A percentile compares a stretch with the other conserved stretches of the same genome.
Evolutionary conservation across 768 basidiomycete species (phyloP).

Genomic region (Leccinum sublutescens): DNA sequence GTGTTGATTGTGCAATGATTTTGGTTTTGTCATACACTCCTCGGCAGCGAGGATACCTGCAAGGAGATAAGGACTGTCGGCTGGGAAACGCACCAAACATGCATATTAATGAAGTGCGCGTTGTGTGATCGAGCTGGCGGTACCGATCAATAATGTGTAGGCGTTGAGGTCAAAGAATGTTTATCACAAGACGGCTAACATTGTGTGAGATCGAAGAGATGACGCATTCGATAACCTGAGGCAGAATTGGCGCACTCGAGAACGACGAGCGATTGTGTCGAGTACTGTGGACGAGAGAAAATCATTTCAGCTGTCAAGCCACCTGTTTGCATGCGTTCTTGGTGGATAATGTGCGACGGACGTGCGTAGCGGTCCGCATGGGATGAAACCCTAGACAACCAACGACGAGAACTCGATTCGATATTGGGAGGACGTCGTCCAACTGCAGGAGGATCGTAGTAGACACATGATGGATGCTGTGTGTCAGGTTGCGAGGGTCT

Average conservation of each 20-base stretch:
- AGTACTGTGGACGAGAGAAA: background rate
- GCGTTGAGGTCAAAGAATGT: conserved; percentile 6
- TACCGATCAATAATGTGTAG: conserved; percentile 6
- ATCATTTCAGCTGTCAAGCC: background rate
- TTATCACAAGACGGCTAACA: background rate
- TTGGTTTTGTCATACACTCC: background rate
- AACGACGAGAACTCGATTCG: background rate
- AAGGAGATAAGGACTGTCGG: background rate
- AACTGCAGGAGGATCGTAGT: background rate
- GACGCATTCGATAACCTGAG: background rate
- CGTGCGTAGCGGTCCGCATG: background rate
- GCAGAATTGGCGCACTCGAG: conserved; percentile 5
- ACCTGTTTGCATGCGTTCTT: background rate
- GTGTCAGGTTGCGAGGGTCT: background rate
- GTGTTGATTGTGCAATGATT: conserved; percentile 2
- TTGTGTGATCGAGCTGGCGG: background rate
- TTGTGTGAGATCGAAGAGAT: background rate
- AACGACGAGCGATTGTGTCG: background rate
- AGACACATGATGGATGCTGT: background rate
- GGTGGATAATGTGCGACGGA: background rate
- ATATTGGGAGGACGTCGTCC: background rate
- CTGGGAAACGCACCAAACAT: background rate
- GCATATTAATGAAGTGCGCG: background rate
- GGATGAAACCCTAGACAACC: conserved; percentile 5
- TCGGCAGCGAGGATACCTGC: background rate